Evolutionary conservation across 169 alveolate genomes (phyloP).

Genomic region (Plasmodium billcollinsi): DNA sequence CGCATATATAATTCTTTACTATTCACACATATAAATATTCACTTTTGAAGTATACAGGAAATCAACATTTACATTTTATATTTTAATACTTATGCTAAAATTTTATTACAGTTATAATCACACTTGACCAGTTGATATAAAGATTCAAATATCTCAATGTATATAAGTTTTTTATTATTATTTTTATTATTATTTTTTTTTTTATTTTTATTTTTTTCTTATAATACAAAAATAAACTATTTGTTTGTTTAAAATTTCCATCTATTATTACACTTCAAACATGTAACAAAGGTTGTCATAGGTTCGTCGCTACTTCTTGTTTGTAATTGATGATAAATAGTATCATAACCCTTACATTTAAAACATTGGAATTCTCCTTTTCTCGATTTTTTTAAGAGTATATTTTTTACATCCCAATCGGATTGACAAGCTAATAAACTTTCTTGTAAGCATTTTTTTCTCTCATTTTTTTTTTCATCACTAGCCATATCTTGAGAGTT

Average conservation of each 20-base stretch:
- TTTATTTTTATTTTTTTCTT: too few species aligned
- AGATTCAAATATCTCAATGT: too few species aligned
- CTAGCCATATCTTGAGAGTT: slow-evolving; percentile 94
- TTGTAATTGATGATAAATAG: slow-evolving; percentile 95
- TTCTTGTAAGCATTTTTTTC: slow-evolving; percentile 87
- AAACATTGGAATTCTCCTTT: slow-evolving; percentile 96
- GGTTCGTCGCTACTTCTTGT: slow-evolving; percentile 99
- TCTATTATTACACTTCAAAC: slow-evolving; percentile 94
- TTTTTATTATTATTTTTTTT: too few species aligned
- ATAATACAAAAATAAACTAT: too few species aligned
- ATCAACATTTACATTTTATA: too few species aligned
- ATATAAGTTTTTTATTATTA: too few species aligned
- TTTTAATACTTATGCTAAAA: too few species aligned
- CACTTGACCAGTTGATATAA: too few species aligned
- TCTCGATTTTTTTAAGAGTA: slow-evolving; percentile 78
- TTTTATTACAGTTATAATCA: too few species aligned
- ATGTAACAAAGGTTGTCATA: slow-evolving; percentile 97
- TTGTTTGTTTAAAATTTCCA: slow-evolving; percentile 92
- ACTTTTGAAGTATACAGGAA: too few species aligned
- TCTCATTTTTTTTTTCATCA: slow-evolving; percentile 92
- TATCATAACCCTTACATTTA: slow-evolving; percentile 93
- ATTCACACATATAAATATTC: too few species aligned
- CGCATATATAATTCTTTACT: too few species aligned
- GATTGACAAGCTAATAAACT: slow-evolving; percentile 93
- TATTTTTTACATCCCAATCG: slow-evolving; percentile 95